Evolutionary conservation across 2,329 filamentous ascomycete genomes (phyloP).

Genomic region (Aspergillus sp.): DNA sequence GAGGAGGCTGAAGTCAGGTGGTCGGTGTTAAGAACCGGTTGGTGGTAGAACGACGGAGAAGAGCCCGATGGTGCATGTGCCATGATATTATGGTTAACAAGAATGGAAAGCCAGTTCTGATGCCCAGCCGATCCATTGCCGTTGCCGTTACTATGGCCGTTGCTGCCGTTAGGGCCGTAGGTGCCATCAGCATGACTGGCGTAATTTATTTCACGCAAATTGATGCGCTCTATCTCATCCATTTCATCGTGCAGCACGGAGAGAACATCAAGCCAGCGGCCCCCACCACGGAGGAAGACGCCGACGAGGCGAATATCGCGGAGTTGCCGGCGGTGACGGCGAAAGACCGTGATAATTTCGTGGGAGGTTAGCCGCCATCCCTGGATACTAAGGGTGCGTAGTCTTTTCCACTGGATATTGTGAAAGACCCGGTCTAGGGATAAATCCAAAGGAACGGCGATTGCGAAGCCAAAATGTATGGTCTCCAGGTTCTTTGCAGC

Average conservation of each 20-base stretch:
- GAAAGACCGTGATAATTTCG: slow-evolving; percentile 60
- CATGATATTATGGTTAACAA: background rate
- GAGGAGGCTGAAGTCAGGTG: slow-evolving; percentile 1
- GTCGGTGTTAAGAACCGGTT: slow-evolving; percentile 18
- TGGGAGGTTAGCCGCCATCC: slow-evolving; percentile 61
- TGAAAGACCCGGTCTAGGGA: slow-evolving; percentile 64
- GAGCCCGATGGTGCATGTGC: background rate
- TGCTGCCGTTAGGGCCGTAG: slow-evolving; percentile 12
- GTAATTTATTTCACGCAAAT: slow-evolving; percentile 63
- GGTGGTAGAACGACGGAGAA: slow-evolving; percentile 3
- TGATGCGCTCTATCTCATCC: slow-evolving; percentile 60
- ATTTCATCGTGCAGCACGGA: slow-evolving; percentile 57
- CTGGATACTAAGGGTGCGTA: slow-evolving; percentile 65
- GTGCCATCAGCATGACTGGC: slow-evolving; percentile 41
- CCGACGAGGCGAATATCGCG: slow-evolving; percentile 60
- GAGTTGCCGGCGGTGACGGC: slow-evolving; percentile 57
- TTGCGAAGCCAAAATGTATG: slow-evolving; percentile 65
- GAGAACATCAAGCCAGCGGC: slow-evolving; percentile 62
- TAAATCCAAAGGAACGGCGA: slow-evolving; percentile 56
- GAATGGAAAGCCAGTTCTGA: slow-evolving; percentile 7
- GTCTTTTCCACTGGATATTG: slow-evolving; percentile 58
- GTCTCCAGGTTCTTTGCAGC: slow-evolving; percentile 61
- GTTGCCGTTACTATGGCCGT: slow-evolving; percentile 1
- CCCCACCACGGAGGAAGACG: slow-evolving; percentile 61
- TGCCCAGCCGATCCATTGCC: background rate